These are phyloP conservation scores for Somion occarium DNA, from an alignment of 1,284 basidiomycete genomes.

Conservation along the genomic window DNA sequence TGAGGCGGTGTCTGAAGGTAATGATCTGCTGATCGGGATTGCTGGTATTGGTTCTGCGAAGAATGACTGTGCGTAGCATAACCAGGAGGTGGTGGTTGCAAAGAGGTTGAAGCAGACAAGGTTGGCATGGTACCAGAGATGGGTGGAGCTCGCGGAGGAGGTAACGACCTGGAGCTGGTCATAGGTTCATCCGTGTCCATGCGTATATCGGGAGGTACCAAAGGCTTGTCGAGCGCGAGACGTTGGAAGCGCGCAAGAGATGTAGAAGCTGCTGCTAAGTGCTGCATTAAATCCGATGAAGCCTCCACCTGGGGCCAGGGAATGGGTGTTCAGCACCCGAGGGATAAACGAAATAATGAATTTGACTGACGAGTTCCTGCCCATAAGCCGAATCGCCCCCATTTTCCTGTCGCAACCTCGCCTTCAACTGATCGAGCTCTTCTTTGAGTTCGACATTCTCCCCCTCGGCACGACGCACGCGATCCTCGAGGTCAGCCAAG, in stretches of 20 bases:
- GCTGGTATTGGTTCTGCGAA: not conserved
- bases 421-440: conserved; percentile 36
- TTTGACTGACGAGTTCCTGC: conserved; percentile 39
- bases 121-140: not conserved
- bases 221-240: conserved; percentile 19
- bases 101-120: not conserved
- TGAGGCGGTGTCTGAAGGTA: not conserved
- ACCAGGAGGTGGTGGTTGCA: not conserved
- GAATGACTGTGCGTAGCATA: too few species aligned
- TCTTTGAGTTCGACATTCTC: conserved; percentile 47
- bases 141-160: not conserved
- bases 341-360: not conserved
- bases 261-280: conserved; percentile 38
- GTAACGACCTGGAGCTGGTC: not conserved
- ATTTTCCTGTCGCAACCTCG: conserved; percentile 14
- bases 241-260: conserved; percentile 39
- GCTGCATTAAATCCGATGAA: conserved; percentile 46
- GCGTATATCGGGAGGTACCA: not conserved
- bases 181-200: not conserved
- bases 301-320: conserved; percentile 35
- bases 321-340: not conserved
- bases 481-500: conserved; percentile 50
- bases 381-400: conserved; percentile 20
- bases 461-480: conserved; percentile 45
- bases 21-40: not conserved